phyloP scores from a whole-genome alignment of 352 stramenopile species.

The Phytophthora palmivora region DNA sequence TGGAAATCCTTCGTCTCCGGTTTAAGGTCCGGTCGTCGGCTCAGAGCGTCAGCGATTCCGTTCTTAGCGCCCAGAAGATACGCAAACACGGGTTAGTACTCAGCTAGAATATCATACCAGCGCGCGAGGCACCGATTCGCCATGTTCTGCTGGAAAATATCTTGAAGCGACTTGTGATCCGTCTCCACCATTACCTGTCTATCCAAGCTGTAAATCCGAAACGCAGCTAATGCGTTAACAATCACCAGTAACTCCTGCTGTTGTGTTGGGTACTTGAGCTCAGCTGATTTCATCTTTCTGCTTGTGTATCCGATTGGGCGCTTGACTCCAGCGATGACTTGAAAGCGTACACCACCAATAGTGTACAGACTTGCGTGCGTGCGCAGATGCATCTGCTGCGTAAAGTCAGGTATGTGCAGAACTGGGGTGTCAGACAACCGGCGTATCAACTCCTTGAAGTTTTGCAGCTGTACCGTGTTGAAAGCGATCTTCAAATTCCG shows the following conservation, averaged over 20 bases:
- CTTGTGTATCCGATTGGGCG: slow-evolving; percentile 20
- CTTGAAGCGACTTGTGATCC: slow-evolving; percentile 25
- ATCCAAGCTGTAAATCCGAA: slow-evolving; percentile 20
- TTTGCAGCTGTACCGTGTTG: slow-evolving; percentile 3
- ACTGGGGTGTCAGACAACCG: slow-evolving; percentile 11
- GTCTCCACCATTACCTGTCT: slow-evolving; percentile 9
- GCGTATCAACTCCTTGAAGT: slow-evolving; percentile 20
- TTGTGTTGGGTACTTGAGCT: slow-evolving; percentile 20
- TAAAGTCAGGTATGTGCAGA: slow-evolving; percentile 10
- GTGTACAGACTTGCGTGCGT: slow-evolving; percentile 17
- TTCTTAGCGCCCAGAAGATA: slow-evolving; percentile 29
- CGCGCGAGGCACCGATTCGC: slow-evolving; percentile 19
- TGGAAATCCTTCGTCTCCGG: slow-evolving; percentile 23
- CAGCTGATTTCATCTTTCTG: slow-evolving; percentile 29
- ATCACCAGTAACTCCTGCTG: slow-evolving; percentile 24
- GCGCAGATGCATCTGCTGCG: slow-evolving; percentile 14
- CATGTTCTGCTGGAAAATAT: slow-evolving; percentile 26
- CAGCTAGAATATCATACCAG: slow-evolving; percentile 22
- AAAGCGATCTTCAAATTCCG: slow-evolving; percentile 18
- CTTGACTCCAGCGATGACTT: slow-evolving; percentile 14
- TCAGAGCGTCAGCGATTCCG: slow-evolving; percentile 10
- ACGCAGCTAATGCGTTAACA: slow-evolving; percentile 17
- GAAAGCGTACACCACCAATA: slow-evolving; percentile 9
- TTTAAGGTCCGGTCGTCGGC: slow-evolving; percentile 10
- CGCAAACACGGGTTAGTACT: slow-evolving; percentile 21